phyloP scores from a whole-genome alignment of 2,329 filamentous ascomycete genomes.

The Pseudogymnoascus sp. region DNA sequence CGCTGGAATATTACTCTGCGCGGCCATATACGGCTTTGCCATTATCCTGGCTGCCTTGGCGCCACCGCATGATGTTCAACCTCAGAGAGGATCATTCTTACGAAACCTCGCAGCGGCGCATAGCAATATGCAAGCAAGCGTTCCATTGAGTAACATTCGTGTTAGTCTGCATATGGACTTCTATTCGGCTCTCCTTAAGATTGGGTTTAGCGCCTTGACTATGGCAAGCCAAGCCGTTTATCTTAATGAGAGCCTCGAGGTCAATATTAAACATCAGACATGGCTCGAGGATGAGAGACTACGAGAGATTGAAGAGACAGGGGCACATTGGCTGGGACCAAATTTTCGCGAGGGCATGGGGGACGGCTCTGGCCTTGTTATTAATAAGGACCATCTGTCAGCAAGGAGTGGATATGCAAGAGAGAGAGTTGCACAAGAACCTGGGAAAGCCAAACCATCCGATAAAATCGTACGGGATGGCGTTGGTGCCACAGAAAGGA shows the following conservation, averaged over 20 bases:
- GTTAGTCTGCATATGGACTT: slow-evolving; percentile 89
- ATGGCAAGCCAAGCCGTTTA: slow-evolving; percentile 95
- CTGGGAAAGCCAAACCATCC: slow-evolving; percentile 33
- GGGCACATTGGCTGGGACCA: slow-evolving; percentile 27
- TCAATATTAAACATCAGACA: slow-evolving; percentile 67
- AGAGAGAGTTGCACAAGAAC: slow-evolving; percentile 59
- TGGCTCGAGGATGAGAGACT: slow-evolving; percentile 89
- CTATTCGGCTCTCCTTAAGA: slow-evolving; percentile 78
- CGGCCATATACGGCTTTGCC: slow-evolving; percentile 68
- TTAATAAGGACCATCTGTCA: slow-evolving; percentile 19
- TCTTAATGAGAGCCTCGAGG: slow-evolving; percentile 74
- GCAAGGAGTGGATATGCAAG: slow-evolving; percentile 57
- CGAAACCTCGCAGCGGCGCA: slow-evolving; percentile 65
- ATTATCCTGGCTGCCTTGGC: slow-evolving; percentile 66
- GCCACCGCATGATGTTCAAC: slow-evolving; percentile 22
- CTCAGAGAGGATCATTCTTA: slow-evolving; percentile 33
- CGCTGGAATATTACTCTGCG: slow-evolving; percentile 66
- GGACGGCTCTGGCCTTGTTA: slow-evolving; percentile 24
- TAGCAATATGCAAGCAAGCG: slow-evolving; percentile 84
- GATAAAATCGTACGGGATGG: slow-evolving; percentile 47
- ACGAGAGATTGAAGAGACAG: slow-evolving; percentile 57
- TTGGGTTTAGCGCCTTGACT: slow-evolving; percentile 80
- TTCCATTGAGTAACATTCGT: slow-evolving; percentile 71
- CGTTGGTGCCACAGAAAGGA: slow-evolving; percentile 70
- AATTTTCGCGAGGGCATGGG: slow-evolving; percentile 22